phyloP scores from a whole-genome alignment of 2,329 filamentous ascomycete genomes.

The Aphanocladium album region DNA sequence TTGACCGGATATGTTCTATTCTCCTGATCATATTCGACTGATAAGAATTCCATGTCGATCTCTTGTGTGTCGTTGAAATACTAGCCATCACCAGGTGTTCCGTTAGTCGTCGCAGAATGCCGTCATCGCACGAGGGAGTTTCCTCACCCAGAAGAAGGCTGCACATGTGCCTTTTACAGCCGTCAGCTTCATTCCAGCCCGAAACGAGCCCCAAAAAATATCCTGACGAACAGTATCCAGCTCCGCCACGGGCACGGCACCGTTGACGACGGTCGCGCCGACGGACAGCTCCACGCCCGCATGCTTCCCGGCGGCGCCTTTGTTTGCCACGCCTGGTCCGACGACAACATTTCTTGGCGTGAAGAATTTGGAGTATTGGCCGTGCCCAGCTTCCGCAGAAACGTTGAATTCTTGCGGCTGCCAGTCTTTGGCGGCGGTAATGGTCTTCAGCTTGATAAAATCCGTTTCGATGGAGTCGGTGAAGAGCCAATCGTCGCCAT shows the following conservation, averaged over 20 bases:
- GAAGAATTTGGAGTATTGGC: conserved; percentile 62
- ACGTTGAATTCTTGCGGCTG: conserved; percentile 62
- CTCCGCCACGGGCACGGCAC: conserved; percentile 58
- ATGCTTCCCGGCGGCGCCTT: conserved; percentile 37
- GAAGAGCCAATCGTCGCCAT: conserved; percentile 46
- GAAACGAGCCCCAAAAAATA: conserved; percentile 64
- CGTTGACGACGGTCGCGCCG: conserved; percentile 37
- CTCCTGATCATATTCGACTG: conserved; percentile 52
- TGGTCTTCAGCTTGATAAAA: conserved; percentile 53
- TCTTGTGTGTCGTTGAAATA: conserved; percentile 76
- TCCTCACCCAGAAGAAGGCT: conserved; percentile 70
- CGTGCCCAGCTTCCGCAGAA: conserved; percentile 50
- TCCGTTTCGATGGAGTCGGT: conserved; percentile 68
- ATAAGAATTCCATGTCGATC: conserved; percentile 77
- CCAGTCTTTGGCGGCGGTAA: conserved; percentile 56
- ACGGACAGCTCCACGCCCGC: conserved; percentile 56
- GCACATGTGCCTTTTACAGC: conserved; percentile 62
- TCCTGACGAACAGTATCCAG: conserved; percentile 57
- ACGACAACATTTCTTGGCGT: conserved; percentile 50
- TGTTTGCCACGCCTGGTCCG: conserved; percentile 29
- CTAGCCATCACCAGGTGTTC: conserved; percentile 33
- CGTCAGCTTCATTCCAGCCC: conserved; percentile 62
- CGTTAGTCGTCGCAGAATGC: background rate
- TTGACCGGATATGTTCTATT: conserved; percentile 58
- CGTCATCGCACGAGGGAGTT: background rate